These are phyloP conservation scores for Plasmopara viticola DNA, from an alignment of 352 stramenopile genomes.

Conservation along the genomic window DNA sequence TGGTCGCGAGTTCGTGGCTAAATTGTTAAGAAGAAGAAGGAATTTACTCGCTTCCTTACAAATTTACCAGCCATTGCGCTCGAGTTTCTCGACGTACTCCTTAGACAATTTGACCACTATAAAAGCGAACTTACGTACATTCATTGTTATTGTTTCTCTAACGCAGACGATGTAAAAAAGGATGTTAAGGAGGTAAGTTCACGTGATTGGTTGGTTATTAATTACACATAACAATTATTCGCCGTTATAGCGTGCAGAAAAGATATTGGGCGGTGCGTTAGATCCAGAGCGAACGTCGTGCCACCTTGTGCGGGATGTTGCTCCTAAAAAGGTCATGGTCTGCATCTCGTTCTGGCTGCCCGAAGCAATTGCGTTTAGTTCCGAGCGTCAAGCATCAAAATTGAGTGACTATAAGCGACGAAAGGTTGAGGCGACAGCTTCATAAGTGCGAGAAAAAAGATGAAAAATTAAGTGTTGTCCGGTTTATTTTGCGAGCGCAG, in stretches of 20 bases:
- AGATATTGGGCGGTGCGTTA: conserved; percentile 59
- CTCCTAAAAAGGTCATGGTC: conserved; percentile 97
- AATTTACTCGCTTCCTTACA: conserved; percentile 92
- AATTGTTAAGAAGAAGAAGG: conserved; percentile 58
- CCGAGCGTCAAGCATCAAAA: conserved; percentile 29
- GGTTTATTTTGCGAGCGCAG: no score
- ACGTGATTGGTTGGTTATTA: neutral
- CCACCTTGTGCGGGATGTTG: conserved; percentile 92
- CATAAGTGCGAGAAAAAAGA: no score
- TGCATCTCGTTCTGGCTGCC: conserved; percentile 94
- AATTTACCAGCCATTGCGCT: conserved; percentile 93
- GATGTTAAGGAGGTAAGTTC: conserved; percentile 57
- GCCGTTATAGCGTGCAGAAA: conserved; percentile 44
- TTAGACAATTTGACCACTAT: conserved; percentile 57
- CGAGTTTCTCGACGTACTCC: conserved; percentile 90
- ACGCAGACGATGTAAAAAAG: conserved; percentile 57
- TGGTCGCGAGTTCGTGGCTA: conserved; percentile 88
- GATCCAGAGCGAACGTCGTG: conserved; percentile 40
- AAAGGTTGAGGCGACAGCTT: conserved; percentile 23
- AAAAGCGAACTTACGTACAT: conserved; percentile 76
- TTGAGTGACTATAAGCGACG: conserved; percentile 45
- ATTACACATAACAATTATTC: conserved; percentile 4
- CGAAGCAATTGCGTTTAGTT: conserved; percentile 52
- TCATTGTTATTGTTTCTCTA: conserved; percentile 95
- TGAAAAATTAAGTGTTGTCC: no score